A percentile compares a stretch with the other conserved stretches of the same genome.
Conservation (phyloP, 2,329 filamentous ascomycete species). For the Fusarium longipes region DNA sequence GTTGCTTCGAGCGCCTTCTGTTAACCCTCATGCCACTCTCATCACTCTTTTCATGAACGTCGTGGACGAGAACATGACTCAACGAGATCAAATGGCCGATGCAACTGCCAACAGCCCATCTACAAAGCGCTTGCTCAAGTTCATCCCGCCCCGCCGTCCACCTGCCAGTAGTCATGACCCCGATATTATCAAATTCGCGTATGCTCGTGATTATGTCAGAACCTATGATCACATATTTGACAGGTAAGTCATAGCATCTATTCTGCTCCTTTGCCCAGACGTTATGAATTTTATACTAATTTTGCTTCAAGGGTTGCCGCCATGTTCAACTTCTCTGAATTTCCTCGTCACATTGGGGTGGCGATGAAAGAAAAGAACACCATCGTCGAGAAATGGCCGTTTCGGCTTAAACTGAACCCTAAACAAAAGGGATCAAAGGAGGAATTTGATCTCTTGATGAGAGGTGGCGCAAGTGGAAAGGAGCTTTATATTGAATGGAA, state of each 20-base stretch:
- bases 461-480: not conserved
- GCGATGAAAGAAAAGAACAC: conserved; percentile 12
- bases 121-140: not conserved
- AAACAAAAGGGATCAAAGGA: not conserved
- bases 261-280: not conserved
- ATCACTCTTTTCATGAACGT: conserved; percentile 20
- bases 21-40: conserved; percentile 23
- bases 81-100: not conserved
- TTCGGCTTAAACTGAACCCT: not conserved
- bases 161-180: not conserved
- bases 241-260: not conserved
- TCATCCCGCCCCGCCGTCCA: not conserved
- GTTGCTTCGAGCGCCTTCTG: not conserved
- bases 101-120: not conserved
- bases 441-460: conserved; percentile 2
- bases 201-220: not conserved
- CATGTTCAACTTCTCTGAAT: not conserved
- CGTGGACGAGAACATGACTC: not conserved
- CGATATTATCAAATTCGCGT: not conserved
- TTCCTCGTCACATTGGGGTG: not conserved
- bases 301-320: not conserved
- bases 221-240: not conserved
- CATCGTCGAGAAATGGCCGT: conserved; percentile 21
- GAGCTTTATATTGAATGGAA: conserved; percentile 22
- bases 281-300: not conserved